phyloP scores from a whole-genome alignment of 306 rosid species.

The Vigna mungo region DNA sequence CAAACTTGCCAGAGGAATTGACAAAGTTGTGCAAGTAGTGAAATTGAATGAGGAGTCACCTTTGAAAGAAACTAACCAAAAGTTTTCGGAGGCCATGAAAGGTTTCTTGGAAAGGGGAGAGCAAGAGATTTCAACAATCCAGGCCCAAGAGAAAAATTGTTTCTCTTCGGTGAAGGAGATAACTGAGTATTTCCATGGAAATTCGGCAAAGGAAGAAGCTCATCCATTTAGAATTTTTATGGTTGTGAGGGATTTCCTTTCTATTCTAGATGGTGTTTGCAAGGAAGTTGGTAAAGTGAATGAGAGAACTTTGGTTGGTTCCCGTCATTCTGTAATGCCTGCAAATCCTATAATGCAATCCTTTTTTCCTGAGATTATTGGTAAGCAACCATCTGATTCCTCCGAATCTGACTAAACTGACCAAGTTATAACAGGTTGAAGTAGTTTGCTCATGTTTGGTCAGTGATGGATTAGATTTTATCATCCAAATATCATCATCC shows the following conservation, averaged over 20 bases:
- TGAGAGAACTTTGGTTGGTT: conserved; percentile 77
- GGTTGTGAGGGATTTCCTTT: conserved; percentile 86
- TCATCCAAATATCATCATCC: conserved; percentile 14
- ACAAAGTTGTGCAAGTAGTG: conserved; percentile 62
- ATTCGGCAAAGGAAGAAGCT: conserved; percentile 90
- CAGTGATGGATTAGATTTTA: conserved; percentile 12
- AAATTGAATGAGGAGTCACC: conserved; percentile 64
- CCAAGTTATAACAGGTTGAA: neutral
- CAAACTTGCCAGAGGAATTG: conserved; percentile 71
- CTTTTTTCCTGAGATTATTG: conserved; percentile 59
- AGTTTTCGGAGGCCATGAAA: conserved; percentile 69
- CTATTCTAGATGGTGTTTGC: conserved; percentile 80
- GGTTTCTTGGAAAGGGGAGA: conserved; percentile 70
- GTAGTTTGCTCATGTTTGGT: conserved; percentile 22
- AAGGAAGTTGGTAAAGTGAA: conserved; percentile 81
- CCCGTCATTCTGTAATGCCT: conserved; percentile 55
- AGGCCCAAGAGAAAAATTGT: conserved; percentile 63
- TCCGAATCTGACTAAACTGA: conserved; percentile 47
- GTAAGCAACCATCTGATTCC: conserved; percentile 55
- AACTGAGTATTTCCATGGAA: conserved; percentile 88
- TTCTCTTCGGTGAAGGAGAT: conserved; percentile 74
- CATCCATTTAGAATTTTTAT: conserved; percentile 77
- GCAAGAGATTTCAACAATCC: conserved; percentile 66
- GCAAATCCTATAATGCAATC: conserved; percentile 46
- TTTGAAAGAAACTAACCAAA: conserved; percentile 57